phyloP scores from a whole-genome alignment of 164 flowering plant genomes.

The Annona squamosa region DNA sequence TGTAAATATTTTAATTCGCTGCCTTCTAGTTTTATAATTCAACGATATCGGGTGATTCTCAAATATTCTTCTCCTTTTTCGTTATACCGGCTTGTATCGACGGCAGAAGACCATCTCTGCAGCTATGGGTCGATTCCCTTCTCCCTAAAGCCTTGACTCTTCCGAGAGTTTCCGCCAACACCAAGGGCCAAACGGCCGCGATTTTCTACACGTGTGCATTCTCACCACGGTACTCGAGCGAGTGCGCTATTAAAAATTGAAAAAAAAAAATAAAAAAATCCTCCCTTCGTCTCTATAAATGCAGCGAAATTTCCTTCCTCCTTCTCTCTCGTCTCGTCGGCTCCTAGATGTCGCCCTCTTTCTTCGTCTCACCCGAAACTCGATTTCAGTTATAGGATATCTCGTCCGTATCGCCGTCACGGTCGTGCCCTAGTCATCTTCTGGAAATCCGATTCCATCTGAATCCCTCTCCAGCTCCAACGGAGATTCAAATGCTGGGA shows the following conservation, averaged over 20 bases:
- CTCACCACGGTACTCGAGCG: neutral
- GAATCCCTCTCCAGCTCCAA: neutral
- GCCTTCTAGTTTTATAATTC: too few species aligned
- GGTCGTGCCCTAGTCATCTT: neutral
- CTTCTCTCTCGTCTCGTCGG: neutral
- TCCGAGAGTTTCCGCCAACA: too few species aligned
- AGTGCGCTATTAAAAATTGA: neutral
- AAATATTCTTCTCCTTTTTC: too few species aligned
- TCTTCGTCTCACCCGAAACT: neutral
- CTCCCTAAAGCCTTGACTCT: too few species aligned
- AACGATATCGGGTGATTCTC: too few species aligned
- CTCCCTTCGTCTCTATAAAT: neutral
- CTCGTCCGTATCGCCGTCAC: neutral
- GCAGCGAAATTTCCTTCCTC: neutral
- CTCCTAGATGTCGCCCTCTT: neutral
- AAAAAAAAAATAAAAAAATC: neutral
- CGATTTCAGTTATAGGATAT: neutral
- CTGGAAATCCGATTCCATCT: neutral
- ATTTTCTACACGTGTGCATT: neutral
- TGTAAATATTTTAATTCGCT: too few species aligned
- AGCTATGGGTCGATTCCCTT: too few species aligned
- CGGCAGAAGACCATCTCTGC: too few species aligned
- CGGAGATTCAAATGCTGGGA: slow-evolving; percentile 5
- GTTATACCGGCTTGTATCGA: too few species aligned
- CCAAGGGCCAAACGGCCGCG: neutral